Conservation (phyloP, 495 filamentous ascomycete species). For the Rhypophila decipiens region DNA sequence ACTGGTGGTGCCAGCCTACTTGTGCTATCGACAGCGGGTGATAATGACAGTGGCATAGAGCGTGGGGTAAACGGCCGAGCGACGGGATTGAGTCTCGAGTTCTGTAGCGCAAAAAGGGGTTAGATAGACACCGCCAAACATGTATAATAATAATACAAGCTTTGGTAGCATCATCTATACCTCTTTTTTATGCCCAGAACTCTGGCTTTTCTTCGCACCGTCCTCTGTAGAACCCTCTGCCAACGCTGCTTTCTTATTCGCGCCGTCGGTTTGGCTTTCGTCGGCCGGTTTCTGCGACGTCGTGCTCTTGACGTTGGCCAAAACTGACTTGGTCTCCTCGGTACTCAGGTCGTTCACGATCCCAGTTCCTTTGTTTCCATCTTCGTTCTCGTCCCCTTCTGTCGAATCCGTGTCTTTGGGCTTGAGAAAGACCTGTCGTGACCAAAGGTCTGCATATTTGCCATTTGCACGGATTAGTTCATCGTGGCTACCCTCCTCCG, state of each 20-base stretch:
- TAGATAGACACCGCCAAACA: slow-evolving; percentile 38
- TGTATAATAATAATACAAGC: slow-evolving; percentile 30
- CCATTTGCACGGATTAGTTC: slow-evolving; percentile 49
- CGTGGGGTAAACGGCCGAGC: slow-evolving; percentile 51
- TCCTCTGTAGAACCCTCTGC: slow-evolving; percentile 3
- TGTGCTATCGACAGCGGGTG: slow-evolving; percentile 4
- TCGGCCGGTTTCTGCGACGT: slow-evolving; percentile 6
- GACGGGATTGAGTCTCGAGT: slow-evolving; percentile 46
- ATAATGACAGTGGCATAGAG: slow-evolving; percentile 12
- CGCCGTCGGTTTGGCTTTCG: neutral
- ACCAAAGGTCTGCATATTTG: slow-evolving; percentile 59
- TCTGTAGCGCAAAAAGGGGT: slow-evolving; percentile 29
- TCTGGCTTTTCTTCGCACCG: slow-evolving; percentile 19
- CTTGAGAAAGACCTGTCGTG: slow-evolving; percentile 50
- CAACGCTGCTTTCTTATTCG: neutral
- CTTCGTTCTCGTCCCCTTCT: slow-evolving; percentile 14
- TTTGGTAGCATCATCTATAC: slow-evolving; percentile 36
- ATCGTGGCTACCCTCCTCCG: slow-evolving; percentile 59
- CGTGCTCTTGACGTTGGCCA: slow-evolving; percentile 28
- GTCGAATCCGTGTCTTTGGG: slow-evolving; percentile 34
- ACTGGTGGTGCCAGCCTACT: slow-evolving; percentile 5
- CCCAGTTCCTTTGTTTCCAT: slow-evolving; percentile 16
- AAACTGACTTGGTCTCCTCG: slow-evolving; percentile 24
- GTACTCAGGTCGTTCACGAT: slow-evolving; percentile 38
- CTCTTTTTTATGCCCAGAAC: slow-evolving; percentile 37